Evolutionary conservation across 2,329 filamentous ascomycete genomes (phyloP).

Genomic region (Exophiala bonariae): DNA sequence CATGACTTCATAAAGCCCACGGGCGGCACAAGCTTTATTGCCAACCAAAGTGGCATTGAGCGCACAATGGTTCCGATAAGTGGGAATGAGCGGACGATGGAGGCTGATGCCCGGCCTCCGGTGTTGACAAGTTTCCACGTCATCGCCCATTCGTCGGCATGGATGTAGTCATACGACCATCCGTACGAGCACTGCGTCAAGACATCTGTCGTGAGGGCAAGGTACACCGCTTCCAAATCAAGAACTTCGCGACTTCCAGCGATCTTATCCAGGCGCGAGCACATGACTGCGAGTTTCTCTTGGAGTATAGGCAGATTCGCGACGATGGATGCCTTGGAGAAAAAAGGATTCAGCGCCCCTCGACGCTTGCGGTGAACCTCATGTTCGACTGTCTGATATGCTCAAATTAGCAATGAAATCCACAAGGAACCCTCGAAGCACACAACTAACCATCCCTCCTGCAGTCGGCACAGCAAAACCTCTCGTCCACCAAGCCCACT

Average conservation of each 20-base stretch:
- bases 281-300: constrained; percentile 25
- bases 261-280: constrained; percentile 16
- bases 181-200: constrained; percentile 40
- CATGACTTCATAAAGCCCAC: constrained; percentile 22
- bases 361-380: constrained; percentile 44
- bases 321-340: constrained; percentile 41
- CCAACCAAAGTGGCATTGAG: constrained; percentile 15
- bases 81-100: constrained; percentile 26
- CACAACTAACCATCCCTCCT: constrained; percentile 6
- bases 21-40: constrained; percentile 15
- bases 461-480: constrained; percentile 17
- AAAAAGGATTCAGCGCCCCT: constrained; percentile 43
- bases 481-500: constrained; percentile 20
- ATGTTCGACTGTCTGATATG: constrained; percentile 35
- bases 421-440: no score
- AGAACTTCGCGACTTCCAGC: constrained; percentile 14
- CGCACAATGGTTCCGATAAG: constrained; percentile 25
- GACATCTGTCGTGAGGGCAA: constrained; percentile 35
- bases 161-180: constrained; percentile 33
- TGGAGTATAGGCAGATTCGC: constrained; percentile 39
- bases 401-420: no score
- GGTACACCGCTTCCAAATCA: constrained; percentile 20
- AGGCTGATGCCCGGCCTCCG: constrained; percentile 16
- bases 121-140: constrained; percentile 25
- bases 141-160: constrained; percentile 30